phyloP scores from a whole-genome alignment of 1,284 basidiomycete genomes.

The Apiotrichum siamense region DNA sequence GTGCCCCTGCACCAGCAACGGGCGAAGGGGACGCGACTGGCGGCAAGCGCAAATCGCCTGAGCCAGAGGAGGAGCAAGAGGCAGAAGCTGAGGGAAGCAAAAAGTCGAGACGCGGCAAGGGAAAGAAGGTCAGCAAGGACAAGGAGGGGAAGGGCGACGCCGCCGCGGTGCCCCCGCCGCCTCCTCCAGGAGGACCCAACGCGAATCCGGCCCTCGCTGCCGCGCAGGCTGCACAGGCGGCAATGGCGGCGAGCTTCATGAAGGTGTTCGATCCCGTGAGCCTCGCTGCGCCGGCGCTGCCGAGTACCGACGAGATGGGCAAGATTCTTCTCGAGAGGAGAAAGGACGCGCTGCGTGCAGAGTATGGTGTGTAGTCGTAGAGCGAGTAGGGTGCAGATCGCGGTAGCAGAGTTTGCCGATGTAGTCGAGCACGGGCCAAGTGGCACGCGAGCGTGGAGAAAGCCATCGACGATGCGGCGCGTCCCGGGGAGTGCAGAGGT shows the following conservation, averaged over 20 bases:
- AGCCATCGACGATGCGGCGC: too few relatives aligned
- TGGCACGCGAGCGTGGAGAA: too few relatives aligned
- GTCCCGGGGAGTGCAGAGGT: too few relatives aligned
- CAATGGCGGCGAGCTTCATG: constrained; percentile 52
- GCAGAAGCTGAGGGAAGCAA: constrained; percentile 8
- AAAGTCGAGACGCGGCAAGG: constrained; percentile 54
- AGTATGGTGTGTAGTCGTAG: constrained; percentile 53
- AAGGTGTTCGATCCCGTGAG: constrained; percentile 67
- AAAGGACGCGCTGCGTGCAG: constrained; percentile 76
- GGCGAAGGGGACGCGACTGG: background rate
- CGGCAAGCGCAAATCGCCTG: constrained; percentile 14
- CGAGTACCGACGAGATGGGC: constrained; percentile 72
- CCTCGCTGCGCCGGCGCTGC: constrained; percentile 67
- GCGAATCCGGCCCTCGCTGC: constrained; percentile 13
- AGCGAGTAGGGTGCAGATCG: too few relatives aligned
- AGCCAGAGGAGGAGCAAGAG: constrained; percentile 9
- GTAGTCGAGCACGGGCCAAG: too few relatives aligned
- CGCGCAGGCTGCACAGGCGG: constrained; percentile 20
- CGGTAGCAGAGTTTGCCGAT: too few relatives aligned
- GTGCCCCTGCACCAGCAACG: background rate
- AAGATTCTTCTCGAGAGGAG: constrained; percentile 65
- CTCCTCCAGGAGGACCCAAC: constrained; percentile 15
- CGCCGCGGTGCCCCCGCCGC: constrained; percentile 14
- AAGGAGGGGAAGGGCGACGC: background rate
- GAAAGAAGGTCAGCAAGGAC: constrained; percentile 50